phyloP scores from a whole-genome alignment of 768 basidiomycete species.

The Rhodotorula graminis region DNA sequence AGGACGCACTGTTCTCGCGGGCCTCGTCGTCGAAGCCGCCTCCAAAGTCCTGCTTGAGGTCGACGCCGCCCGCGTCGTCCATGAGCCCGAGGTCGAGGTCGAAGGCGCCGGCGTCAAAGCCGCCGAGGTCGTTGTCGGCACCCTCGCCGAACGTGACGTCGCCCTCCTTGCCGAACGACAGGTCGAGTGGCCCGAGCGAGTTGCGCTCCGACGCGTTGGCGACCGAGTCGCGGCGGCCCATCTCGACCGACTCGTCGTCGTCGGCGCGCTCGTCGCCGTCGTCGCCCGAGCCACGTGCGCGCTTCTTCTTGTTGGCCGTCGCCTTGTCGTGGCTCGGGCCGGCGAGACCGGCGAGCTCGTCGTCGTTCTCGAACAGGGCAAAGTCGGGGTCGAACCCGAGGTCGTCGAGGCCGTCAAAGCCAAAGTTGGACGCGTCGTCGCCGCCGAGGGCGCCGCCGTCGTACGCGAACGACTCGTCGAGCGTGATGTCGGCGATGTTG shows the following conservation, averaged over 20 bases:
- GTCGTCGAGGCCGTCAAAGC: constrained; percentile 51
- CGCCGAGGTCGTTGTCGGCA: constrained; percentile 33
- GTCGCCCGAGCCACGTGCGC: constrained; percentile 11
- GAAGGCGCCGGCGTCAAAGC: constrained; percentile 30
- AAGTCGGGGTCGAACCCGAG: constrained; percentile 55
- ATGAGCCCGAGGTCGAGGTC: constrained; percentile 38
- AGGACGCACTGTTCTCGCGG: constrained; percentile 55
- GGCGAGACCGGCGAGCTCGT: constrained; percentile 28
- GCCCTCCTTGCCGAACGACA: constrained; percentile 10
- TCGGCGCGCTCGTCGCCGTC: constrained; percentile 45
- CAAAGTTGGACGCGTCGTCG: constrained; percentile 51
- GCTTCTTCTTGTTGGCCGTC: constrained; percentile 45
- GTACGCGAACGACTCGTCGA: constrained; percentile 63
- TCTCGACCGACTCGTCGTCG: constrained; percentile 53
- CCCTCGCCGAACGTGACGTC: constrained; percentile 11
- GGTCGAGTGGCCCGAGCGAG: constrained; percentile 57
- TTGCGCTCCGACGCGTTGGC: constrained; percentile 47
- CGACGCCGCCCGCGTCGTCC: not conserved
- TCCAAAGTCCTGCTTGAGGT: constrained; percentile 62
- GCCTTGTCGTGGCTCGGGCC: not conserved
- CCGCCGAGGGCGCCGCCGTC: constrained; percentile 62
- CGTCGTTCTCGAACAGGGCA: constrained; percentile 70
- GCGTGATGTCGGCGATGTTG: constrained; percentile 84
- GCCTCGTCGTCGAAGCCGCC: constrained; percentile 61
- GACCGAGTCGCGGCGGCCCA: constrained; percentile 26